Evolutionary conservation across 768 basidiomycete species (phyloP).

Genomic region (Trametes punicea): DNA sequence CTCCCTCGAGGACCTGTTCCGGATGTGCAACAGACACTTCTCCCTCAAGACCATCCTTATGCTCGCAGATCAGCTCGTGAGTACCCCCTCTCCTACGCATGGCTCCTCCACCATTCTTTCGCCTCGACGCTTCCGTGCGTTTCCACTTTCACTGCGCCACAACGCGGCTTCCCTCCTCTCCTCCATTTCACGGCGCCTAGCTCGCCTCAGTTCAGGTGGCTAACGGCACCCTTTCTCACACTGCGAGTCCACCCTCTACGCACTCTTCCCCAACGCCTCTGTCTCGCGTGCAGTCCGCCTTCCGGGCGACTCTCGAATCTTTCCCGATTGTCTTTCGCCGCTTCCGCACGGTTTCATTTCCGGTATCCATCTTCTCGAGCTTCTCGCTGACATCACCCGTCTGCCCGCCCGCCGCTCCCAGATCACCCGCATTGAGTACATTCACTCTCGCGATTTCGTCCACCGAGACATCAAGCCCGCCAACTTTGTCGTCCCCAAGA

Average conservation of each 20-base stretch:
- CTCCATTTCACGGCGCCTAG: slow-evolving; percentile 3
- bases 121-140: background rate
- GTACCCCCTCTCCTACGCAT: slow-evolving; percentile 27
- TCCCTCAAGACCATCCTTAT: slow-evolving; percentile 91
- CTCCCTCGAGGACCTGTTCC: slow-evolving; percentile 82
- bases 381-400: slow-evolving; percentile 16
- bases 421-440: slow-evolving; percentile 95
- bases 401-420: slow-evolving; percentile 32
- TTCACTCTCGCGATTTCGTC: slow-evolving; percentile 91
- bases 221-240: background rate
- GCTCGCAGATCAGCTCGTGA: slow-evolving; percentile 90
- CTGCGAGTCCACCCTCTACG: background rate
- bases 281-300: background rate
- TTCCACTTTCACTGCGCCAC: slow-evolving; percentile 8
- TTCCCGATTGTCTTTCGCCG: background rate
- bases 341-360: slow-evolving; percentile 8
- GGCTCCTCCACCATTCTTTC: background rate
- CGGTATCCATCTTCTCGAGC: slow-evolving; percentile 8
- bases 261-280: background rate
- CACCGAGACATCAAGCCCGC: slow-evolving; percentile 99
- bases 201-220: background rate
- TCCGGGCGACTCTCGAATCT: background rate
- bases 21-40: slow-evolving; percentile 88
- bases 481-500: slow-evolving; percentile 87
- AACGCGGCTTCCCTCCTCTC: background rate